Base-by-base conservation (phyloP, 1,284 basidiomycete genomes). In the Volvariella surrecta region DNA sequence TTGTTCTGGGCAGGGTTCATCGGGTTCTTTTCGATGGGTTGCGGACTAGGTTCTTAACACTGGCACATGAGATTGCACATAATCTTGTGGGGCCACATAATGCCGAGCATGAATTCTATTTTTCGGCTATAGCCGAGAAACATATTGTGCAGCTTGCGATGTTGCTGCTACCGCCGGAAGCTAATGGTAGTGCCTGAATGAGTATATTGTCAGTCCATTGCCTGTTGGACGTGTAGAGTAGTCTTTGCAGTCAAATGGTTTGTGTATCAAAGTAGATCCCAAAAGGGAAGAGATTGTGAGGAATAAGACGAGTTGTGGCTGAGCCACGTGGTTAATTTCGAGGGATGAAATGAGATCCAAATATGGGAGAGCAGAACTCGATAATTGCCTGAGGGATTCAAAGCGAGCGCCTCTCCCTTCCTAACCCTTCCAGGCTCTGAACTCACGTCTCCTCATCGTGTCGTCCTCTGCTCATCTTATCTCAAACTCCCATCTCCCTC, bases 71-170 rank as follows among this genome's bases (percentile, higher is more conserved):
- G 59, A 85, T 88, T 50, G 84, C 86, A 1, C 89, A 92, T 59
- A 92, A 92, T 53, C 67, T 91, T 1, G 84, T 89, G 13, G 70
- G 79, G 39, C 73, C 75, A 0, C 85, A 89, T 53, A 87, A 88
- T 53, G 82, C 85, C 3, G 85, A 89, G 57, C 91, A 95, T 56
- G 89, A 93, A 53, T 97, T 95, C 61, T 96, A 92, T 61, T 94
- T 96, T 56, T 90, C 89, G 22, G 82, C 86, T 4, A 88, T 97
- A 16, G 87, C 88, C 48, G 90, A 96, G 61, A 74, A 67, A 32
- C 66, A 73, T 49, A 50, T 77, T 18, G 49, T 64, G 46, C 52
- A 56, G 15, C 54, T 74, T 4, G 34, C 6, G 18, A 19, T 6
- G 15, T n/a, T 35, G 7, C n/a, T 35, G 13, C n/a, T 7, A 19